Evolutionary conservation across 2,329 filamentous ascomycete genomes (phyloP), one percentile per base, ranked within the genome.

Genomic region (Aureobasidium zeae): DNA sequence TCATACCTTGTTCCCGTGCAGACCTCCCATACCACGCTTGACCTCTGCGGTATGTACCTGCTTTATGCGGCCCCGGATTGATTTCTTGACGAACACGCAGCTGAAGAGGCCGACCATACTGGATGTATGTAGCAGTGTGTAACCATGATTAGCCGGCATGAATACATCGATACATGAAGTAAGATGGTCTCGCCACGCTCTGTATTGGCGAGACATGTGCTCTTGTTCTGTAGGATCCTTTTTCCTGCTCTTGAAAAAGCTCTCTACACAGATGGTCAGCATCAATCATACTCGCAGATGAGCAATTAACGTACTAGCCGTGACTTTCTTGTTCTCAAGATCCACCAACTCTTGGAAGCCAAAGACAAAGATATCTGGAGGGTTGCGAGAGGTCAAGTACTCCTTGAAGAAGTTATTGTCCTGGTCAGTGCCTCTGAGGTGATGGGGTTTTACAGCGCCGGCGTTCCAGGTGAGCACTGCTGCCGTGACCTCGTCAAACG

Each of bases 261-360:
- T 86, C 65, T 91, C 75, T 78, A 54, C 13, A 31, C 16, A 12
- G 29, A 3, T 20, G 11, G 9, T 7, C 2, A 33, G 16, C n/a
- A 17, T 11, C 13, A 7, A n/a, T 9, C 6, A 8, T 17, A n/a
- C n/a, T n/a, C n/a, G n/a, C n/a, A n/a, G n/a, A n/a, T n/a, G n/a
- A n/a, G n/a, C n/a, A n/a, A n/a, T n/a, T n/a, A n/a, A 71, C 73
- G 57, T 63, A 78, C 79, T 95, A n/a, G 91, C 91, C 16, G 89
- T 96, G 38, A 93, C 83, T 53, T 88, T 93, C 67, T 96, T 96
- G 65, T 98, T 86, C 61, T 98, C 91, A 6, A 98, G 71, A 57
- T 98, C 91, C 3, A 98, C 91, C n/a, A 98, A 73, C 63, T 98
- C 91, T 62, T 98, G 91, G 62, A 98, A 98, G 1, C 88, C 89